Evolutionary conservation across 805 yeast species (phyloP), one percentile per base, ranked within the genome.

Genomic region (Teunomyces cretensis): DNA sequence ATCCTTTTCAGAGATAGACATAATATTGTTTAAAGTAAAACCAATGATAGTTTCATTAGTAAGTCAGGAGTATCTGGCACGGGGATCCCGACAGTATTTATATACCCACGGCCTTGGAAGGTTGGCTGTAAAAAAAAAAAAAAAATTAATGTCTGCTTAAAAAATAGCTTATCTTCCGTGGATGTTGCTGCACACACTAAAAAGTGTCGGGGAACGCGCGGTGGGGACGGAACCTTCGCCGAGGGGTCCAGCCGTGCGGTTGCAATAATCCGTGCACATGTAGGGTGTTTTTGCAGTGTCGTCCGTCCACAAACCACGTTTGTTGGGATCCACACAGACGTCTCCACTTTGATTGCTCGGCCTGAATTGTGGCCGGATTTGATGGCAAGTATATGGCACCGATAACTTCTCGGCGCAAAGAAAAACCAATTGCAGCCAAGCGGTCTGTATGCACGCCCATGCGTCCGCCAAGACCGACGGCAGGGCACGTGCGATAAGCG

Each of bases 361-460:
- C 5, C 38, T 7, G 6, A 33, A 33, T 22, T 33, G 36, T 33
- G 36, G 16, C 17, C 24, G 9, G 36, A 17, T 13, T 30, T 9
- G 31, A 33, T 16, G 36, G 24, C 36, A 33, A 17, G 9, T 13
- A 33, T 17, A 5, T 17, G 14, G 17, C 13, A 13, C 15, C 3
- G 13, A 33, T 22, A 33, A 35, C 27, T 11, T 35, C 38, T 35
- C 38, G 38, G 38, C 38, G 38, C 38, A 35, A 35, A 35, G 38
- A 35, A 35, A 35, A 32, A 35, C n/a, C 16, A 14, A 19, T n/a
- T n/a, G 38, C 27, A 35, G 38, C 38, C 38, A 35, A 35, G 38
- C 19, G 38, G n/a, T 28, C 15, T 35, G 28, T 24, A 19, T 35
- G 38, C 38, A 35, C 16, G 12, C 9, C 27, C 27, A n/a, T 33